Base-by-base conservation (phyloP, 768 basidiomycete species). In the Obba rivulosa region DNA sequence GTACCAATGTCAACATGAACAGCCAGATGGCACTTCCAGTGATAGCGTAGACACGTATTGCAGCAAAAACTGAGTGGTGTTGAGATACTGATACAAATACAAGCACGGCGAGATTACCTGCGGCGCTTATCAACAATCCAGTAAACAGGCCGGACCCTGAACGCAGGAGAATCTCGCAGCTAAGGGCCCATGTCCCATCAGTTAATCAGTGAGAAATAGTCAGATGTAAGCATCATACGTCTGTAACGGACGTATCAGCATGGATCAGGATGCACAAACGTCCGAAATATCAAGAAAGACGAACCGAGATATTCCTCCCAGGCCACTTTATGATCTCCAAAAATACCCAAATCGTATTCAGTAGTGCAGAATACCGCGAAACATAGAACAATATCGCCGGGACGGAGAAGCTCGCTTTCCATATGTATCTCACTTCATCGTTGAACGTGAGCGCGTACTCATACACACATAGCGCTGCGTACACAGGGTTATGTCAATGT, bases 1-100 rank as follows among this genome's bases (percentile, higher is more conserved):
- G 38, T 11, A 45, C 23, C 17, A 56, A 34, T 1, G 50, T 38
- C 17, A 54, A 2, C 0, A 36, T 5, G 21, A 49, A 43, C 9
- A 53, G 36, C 2, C 20, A 25, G 11, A n/a, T 16, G 31, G 45
- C 36, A 3, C 45, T 24, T 18, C 38, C 24, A 46, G 49, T 55
- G 1, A 58, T 35, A 3, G 57, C 57, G 25, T 43, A 58, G 2
- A 57, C 44, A 3, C 56, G 53, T 9, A 57, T 36, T 3, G 56
- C 56, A 8, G 46, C 48, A 18, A 54, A 50, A 3, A 51, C 56
- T 57, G 25, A 8, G 7, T 2, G 7, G 9, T 13, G 8, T 3
- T 34, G 2, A 28, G 22, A n/a, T 8, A 11, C 14, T 20, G 3
- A 24, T 25, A 14, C 9, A 20, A 11, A 21, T 39, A 38, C 16